Conservation (phyloP, 805 yeast species). For the Ogataea siamensis region DNA sequence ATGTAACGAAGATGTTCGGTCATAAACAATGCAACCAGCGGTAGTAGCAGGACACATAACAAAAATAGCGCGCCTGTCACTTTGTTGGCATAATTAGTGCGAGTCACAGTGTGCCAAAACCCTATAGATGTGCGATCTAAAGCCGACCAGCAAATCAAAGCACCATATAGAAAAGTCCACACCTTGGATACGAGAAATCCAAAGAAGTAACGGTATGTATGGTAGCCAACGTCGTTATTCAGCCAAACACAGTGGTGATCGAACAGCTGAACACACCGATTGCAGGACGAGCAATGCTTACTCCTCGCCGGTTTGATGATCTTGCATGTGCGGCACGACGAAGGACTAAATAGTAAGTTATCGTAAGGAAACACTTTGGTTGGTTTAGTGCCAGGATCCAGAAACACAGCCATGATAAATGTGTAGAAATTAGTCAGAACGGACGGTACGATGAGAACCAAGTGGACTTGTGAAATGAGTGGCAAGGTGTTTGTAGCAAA, state of each 20-base stretch:
- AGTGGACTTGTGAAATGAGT: constrained; percentile 14
- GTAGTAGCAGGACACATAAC: constrained; percentile 38
- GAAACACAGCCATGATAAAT: constrained; percentile 39
- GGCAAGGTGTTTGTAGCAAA: constrained; percentile 26
- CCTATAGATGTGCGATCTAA: constrained; percentile 16
- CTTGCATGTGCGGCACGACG: constrained; percentile 49
- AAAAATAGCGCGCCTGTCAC: constrained; percentile 42
- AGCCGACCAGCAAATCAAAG: constrained; percentile 33
- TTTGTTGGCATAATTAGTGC: constrained; percentile 35
- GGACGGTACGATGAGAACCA: constrained; percentile 32
- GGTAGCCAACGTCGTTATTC: constrained; percentile 54
- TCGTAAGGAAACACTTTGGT: constrained; percentile 28
- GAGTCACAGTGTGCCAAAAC: constrained; percentile 19
- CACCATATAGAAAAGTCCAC: constrained; percentile 43
- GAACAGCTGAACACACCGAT: constrained; percentile 57
- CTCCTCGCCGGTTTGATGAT: constrained; percentile 72
- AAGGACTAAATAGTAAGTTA: constrained; percentile 41
- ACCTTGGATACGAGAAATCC: constrained; percentile 36
- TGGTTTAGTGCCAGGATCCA: constrained; percentile 42
- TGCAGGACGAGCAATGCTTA: constrained; percentile 72
- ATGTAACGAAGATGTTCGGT: constrained; percentile 44
- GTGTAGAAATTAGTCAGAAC: constrained; percentile 35
- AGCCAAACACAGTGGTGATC: constrained; percentile 64
- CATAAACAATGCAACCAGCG: constrained; percentile 40
- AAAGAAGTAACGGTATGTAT: constrained; percentile 50